Conservation (phyloP, 352 stramenopile genomes). For the Thraustochytrium sp. region DNA sequence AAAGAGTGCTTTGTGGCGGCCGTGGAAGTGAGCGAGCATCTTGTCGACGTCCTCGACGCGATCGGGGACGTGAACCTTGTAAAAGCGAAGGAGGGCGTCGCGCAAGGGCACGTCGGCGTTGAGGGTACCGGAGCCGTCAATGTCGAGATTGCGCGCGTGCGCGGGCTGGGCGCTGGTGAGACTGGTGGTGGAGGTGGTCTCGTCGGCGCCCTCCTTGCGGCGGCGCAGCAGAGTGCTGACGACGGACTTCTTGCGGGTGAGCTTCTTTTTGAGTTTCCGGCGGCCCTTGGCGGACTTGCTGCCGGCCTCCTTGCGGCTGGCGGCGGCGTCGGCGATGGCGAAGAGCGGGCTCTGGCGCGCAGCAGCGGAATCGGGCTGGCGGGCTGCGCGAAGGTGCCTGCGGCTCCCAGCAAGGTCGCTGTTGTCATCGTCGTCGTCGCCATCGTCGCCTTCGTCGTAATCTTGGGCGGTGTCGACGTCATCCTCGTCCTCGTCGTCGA, state of each 20-base stretch:
- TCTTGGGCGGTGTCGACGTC: background rate
- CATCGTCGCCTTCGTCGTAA: background rate
- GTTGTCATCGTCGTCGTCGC: background rate
- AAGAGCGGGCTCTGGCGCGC: too few relatives aligned
- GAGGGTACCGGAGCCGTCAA: background rate
- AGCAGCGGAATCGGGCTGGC: background rate
- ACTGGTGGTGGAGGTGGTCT: background rate
- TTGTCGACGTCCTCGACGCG: slow-evolving; percentile 12
- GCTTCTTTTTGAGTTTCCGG: too few relatives aligned
- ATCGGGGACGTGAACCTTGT: background rate
- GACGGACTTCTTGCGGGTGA: background rate
- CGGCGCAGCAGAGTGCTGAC: background rate
- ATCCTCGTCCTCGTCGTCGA: background rate
- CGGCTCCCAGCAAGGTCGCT: background rate
- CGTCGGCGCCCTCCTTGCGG: background rate
- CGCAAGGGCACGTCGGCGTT: slow-evolving; percentile 18
- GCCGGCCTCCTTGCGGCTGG: too few relatives aligned
- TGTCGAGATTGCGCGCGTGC: too few relatives aligned
- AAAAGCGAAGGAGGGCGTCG: background rate
- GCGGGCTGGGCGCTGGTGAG: too few relatives aligned
- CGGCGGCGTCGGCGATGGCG: too few relatives aligned
- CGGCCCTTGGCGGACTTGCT: too few relatives aligned
- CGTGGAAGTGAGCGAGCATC: slow-evolving; percentile 30
- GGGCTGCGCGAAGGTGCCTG: background rate
- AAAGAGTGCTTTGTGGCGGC: slow-evolving; percentile 34